Evolutionary conservation across 139 green algal genomes (phyloP), one percentile per base, ranked within the genome.

Genomic region (Chlamydomonas sp.): DNA sequence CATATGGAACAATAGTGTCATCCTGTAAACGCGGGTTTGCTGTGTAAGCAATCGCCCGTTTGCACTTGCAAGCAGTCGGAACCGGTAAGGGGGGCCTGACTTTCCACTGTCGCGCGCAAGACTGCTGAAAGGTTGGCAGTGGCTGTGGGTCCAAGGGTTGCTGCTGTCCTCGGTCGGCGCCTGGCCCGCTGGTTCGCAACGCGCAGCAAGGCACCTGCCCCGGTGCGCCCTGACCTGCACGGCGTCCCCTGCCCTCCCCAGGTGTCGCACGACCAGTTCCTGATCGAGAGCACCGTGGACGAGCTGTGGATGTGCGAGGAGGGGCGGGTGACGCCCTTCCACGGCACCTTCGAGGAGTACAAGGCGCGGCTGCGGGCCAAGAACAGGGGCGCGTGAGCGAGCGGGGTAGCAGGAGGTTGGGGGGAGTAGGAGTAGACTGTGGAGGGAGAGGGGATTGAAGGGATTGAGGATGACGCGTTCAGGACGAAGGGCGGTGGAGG

Each of bases 341-440:
- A 95, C 73, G 96, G 95, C 76, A 96, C 95, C 12, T 98, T 98
- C 88, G 90, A 97, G 18, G 94, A 97, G 61, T 98, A 97, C 90
- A 97, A 97, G 89, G 86, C 89, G 85, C 84, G 91, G 12, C 90
- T 97, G 61, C 78, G 86, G 66, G 79, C 63, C 58, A 67, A 75
- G 15, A 12, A 78, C 31, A 49, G 31, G 31, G 31, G 31, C 31
- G 31, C 31, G 31, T 49, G 31, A 49, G 31, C 31, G 31, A 49
- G 31, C 31, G 31, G 31, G 31, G 31, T 49, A 49, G 31, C 31
- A 49, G 31, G 31, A 49, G 31, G 31, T 49, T 49, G 31, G 31
- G 31, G 31, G 31, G 31, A 49, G 31, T 49, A 49, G 31, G 31
- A 49, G 31, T 49, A 49, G 31, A 49, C 31, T 49, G 31, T 49